Base-by-base conservation (phyloP, 768 basidiomycete genomes). In the Imleria badia region DNA sequence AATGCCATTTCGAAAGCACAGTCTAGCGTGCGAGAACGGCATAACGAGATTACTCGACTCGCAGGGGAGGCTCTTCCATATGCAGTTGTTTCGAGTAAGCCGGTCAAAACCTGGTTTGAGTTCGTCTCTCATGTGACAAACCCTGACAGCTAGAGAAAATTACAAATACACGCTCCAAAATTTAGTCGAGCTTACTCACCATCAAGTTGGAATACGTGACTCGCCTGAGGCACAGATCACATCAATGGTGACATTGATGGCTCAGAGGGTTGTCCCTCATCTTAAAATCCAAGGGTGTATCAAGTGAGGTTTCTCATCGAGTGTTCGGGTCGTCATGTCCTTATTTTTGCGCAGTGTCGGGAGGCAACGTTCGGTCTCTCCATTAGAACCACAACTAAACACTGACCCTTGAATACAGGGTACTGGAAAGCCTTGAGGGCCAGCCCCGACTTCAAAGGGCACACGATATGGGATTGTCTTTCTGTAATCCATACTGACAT, bases 371-470 rank as follows among this genome's bases (percentile, higher is more conserved):
- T 43, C 17, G 19, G 23, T 17, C n/a, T 30, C 12, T 44, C 19
- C 2, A 29, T 19, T 38, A 17, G 36, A n/a, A 15, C 15, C 31
- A 19, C 15, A n/a, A 38, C 11, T 19, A 15, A 26, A 17, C 9
- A 23, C 11, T 33, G 20, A 51, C 44, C 6, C 12, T 17, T 23
- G 30, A 6, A 5, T 33, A 9, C 17, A 46, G 44, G 15, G 6
- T 51, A 51, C 14, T 52, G 51, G 51, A 52, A 52, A 31, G 33
- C 43, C 6, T 39, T 52, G 43, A 17, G 43, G 26, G 13, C 48
- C 5, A 20, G 48, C 13, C 29, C 29, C 19, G 7, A 31, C 31
- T 48, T 39, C 13, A 30, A 10, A 9, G 30, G 38, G n/a, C 45
- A 23, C 12, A 23, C 36, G 5, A 48, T 52, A 6, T 15, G 22